These are phyloP conservation scores for Henckelia pumila DNA, from an alignment of 257 asterid genomes.

Conservation along the genomic window DNA sequence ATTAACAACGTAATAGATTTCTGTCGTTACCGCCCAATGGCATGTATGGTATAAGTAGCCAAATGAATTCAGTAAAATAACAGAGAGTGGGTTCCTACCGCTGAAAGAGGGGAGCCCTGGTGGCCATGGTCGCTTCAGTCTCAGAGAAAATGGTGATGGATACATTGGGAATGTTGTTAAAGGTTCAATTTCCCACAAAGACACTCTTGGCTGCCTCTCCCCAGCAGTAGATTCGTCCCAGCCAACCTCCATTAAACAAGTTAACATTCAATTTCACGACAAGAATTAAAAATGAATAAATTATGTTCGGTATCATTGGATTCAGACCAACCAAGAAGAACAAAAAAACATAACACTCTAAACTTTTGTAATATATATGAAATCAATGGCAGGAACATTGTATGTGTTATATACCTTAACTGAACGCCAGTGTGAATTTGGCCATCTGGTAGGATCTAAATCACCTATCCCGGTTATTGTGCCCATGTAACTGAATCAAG, in stretches of 20 bases:
- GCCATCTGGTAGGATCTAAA: conserved; percentile 65
- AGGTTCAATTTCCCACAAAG: conserved; percentile 89
- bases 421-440: conserved; percentile 86
- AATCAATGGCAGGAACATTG: neutral
- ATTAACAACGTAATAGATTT: neutral
- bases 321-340: neutral
- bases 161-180: conserved; percentile 75
- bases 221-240: conserved; percentile 93
- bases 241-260: conserved; percentile 52
- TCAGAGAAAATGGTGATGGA: conserved; percentile 59
- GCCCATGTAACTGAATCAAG: conserved; percentile 70
- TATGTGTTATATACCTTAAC: conserved; percentile 49
- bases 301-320: neutral
- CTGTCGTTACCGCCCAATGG: neutral
- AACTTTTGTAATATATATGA: neutral
- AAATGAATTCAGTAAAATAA: neutral
- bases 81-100: conserved; percentile 29
- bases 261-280: neutral
- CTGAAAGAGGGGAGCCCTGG: conserved; percentile 58
- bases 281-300: neutral
- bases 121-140: conserved; percentile 83
- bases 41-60: neutral
- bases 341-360: neutral
- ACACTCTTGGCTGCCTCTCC: conserved; percentile 74
- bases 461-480: conserved; percentile 79